These are phyloP conservation scores for Aphanocladium album DNA, from an alignment of 2,329 filamentous ascomycete genomes.

Conservation along the genomic window DNA sequence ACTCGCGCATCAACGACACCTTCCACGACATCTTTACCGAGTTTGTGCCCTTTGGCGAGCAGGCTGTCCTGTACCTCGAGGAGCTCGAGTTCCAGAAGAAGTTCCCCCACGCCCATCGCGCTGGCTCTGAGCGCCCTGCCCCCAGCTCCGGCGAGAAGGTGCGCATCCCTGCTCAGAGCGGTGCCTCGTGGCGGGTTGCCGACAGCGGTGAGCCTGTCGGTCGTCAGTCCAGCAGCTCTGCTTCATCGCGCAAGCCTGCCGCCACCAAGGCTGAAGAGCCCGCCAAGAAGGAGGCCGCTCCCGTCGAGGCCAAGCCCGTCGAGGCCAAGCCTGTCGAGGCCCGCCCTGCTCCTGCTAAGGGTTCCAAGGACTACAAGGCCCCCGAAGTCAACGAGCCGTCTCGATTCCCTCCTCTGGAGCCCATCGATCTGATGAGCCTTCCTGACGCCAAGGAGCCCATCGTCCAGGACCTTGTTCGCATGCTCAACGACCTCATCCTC, in stretches of 20 bases:
- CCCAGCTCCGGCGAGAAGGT: constrained; percentile 56
- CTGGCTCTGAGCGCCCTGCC: constrained; percentile 35
- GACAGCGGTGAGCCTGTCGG: constrained; percentile 52
- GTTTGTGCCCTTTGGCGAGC: constrained; percentile 90
- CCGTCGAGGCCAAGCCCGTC: constrained; percentile 9
- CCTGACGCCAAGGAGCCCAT: constrained; percentile 76
- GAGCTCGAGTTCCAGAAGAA: constrained; percentile 88
- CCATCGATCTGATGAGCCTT: constrained; percentile 74
- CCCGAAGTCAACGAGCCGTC: constrained; percentile 65
- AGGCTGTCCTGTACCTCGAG: constrained; percentile 91
- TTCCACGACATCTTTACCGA: constrained; percentile 99
- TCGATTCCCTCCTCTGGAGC: constrained; percentile 56
- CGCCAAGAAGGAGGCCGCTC: constrained; percentile 22
- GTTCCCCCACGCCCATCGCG: constrained; percentile 53
- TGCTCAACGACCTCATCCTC: constrained; percentile 92
- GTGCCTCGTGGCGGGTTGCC: constrained; percentile 73
- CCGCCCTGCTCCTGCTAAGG: constrained; percentile 19
- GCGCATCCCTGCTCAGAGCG: constrained; percentile 79
- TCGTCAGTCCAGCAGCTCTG: constrained; percentile 57
- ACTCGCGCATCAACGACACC: constrained; percentile 89
- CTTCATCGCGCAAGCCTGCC: constrained; percentile 27
- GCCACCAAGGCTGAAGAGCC: constrained; percentile 24
- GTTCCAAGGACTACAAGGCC: constrained; percentile 38
- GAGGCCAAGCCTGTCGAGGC: constrained; percentile 25
- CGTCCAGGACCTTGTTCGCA: constrained; percentile 88